A percentile compares a stretch with the other conserved stretches of the same genome.
Conservation (phyloP, 2,329 filamentous ascomycete genomes). For the Fusarium sublunatum region DNA sequence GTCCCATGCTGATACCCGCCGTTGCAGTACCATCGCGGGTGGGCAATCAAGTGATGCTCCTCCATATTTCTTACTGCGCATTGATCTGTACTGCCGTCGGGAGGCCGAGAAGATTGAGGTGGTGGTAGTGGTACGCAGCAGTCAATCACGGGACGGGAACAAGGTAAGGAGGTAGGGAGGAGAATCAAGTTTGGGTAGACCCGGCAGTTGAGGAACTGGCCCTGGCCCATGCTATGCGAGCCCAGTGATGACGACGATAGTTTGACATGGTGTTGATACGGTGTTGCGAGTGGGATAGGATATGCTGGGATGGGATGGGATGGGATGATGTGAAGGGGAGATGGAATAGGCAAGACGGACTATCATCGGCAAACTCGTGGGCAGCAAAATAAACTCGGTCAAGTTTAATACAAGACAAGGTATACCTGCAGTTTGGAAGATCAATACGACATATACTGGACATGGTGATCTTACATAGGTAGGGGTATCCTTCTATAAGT, state of each 20-base stretch:
- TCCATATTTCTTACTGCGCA: conserved; percentile 16
- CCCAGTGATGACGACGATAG: conserved; percentile 18
- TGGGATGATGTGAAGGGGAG: conserved; percentile 8
- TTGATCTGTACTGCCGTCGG: conserved; percentile 31
- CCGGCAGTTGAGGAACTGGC: conserved; percentile 27
- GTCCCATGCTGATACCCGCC: conserved; percentile 30
- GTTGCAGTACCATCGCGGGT: conserved; percentile 41
- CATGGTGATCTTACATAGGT: conserved; percentile 5
- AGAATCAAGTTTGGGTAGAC: conserved; percentile 15
- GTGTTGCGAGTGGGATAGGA: conserved; percentile 9
- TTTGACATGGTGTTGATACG: conserved; percentile 22
- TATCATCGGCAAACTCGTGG: conserved; percentile 13
- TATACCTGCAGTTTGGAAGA: background rate
- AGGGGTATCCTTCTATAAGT: conserved; percentile 33
- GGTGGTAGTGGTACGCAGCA: conserved; percentile 28
- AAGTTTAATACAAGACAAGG: conserved; percentile 1
- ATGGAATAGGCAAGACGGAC: conserved; percentile 19
- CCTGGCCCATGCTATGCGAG: conserved; percentile 26
- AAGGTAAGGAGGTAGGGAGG: conserved; percentile 22
- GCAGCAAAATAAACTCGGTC: conserved; percentile 1
- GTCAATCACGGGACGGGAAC: conserved; percentile 19
- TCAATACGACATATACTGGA: conserved; percentile 9
- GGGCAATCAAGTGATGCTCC: conserved; percentile 35
- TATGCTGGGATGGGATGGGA: conserved; percentile 8
- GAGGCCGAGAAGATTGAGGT: conserved; percentile 21